These are phyloP conservation scores for Boletus patriciae DNA, from an alignment of 768 basidiomycete genomes.

Conservation along the genomic window DNA sequence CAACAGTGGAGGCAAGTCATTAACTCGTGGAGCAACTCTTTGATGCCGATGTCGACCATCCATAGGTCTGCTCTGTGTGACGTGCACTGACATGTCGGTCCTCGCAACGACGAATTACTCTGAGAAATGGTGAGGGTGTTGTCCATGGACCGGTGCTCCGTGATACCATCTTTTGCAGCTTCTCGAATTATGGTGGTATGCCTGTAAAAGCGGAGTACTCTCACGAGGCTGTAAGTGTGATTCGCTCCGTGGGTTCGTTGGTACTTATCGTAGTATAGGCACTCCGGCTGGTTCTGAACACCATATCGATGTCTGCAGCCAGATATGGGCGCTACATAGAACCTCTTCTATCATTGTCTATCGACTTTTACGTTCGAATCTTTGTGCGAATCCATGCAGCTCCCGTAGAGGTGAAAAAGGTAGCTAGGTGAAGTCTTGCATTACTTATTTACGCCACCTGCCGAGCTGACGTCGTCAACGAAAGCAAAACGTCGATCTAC, in stretches of 20 bases:
- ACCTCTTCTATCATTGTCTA: constrained; percentile 86
- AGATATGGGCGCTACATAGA: constrained; percentile 92
- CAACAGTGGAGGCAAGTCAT: constrained; percentile 75
- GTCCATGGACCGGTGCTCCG: neutral
- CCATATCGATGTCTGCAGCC: constrained; percentile 81
- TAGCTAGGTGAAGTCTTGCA: constrained; percentile 56
- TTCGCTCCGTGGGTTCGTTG: neutral
- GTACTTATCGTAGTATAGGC: constrained; percentile 50
- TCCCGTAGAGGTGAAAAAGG: constrained; percentile 82
- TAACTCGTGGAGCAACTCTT: neutral
- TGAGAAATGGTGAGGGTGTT: constrained; percentile 78
- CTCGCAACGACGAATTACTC: constrained; percentile 92
- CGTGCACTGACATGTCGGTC: constrained; percentile 94
- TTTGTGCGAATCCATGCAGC: constrained; percentile 78
- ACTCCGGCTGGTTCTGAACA: constrained; percentile 85
- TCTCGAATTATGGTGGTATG: constrained; percentile 92
- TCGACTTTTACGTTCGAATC: constrained; percentile 95
- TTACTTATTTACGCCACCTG: neutral
- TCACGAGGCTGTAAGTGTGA: constrained; percentile 77
- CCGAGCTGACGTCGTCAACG: constrained; percentile 13
- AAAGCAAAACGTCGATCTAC: constrained; percentile 81
- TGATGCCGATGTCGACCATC: constrained; percentile 2
- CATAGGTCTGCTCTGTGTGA: constrained; percentile 82
- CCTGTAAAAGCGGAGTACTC: constrained; percentile 91
- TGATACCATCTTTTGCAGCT: constrained; percentile 46